Evolutionary conservation across 1,284 basidiomycete species (phyloP).

Genomic region (Austroboletus novae-zelandiae): DNA sequence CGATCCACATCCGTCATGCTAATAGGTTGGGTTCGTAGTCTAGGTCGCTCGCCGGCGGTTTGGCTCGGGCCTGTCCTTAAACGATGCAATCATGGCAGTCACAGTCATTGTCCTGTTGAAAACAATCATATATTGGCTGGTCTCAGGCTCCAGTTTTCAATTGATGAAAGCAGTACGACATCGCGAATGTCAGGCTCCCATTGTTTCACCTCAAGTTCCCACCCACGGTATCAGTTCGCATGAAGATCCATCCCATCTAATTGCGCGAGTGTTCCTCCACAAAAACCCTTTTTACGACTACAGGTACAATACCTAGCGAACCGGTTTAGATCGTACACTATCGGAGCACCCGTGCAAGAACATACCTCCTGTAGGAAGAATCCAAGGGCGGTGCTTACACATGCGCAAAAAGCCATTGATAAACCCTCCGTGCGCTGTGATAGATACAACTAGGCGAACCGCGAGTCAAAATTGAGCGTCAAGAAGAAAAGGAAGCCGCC

Average conservation of each 20-base stretch:
- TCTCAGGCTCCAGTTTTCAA: too few relatives aligned
- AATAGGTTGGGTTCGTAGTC: too few relatives aligned
- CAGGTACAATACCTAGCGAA: slow-evolving; percentile 23
- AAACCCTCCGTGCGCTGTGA: slow-evolving; percentile 63
- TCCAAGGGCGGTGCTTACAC: slow-evolving; percentile 43
- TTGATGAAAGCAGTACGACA: too few relatives aligned
- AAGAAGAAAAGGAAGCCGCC: neutral
- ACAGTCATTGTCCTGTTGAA: too few relatives aligned
- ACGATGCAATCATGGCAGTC: too few relatives aligned
- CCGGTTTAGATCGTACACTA: neutral
- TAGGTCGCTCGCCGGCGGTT: too few relatives aligned
- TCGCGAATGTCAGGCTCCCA: too few relatives aligned
- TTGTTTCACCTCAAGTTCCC: too few relatives aligned
- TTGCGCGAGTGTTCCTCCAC: neutral
- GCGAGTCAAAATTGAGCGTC: neutral
- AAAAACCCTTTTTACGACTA: slow-evolving; percentile 21
- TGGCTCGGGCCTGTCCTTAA: too few relatives aligned
- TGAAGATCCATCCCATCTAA: neutral
- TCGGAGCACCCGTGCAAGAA: neutral
- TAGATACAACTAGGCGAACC: slow-evolving; percentile 50
- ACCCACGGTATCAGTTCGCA: too few relatives aligned
- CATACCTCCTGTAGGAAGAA: slow-evolving; percentile 62
- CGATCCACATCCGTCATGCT: too few relatives aligned
- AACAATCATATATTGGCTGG: too few relatives aligned
- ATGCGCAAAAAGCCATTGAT: slow-evolving; percentile 51